Percentiles rank a stretch among this genome's conserved stretches.
phyloP scores from a whole-genome alignment of 2,329 filamentous ascomycete species.

The Fusarium pseudocircinatum region DNA sequence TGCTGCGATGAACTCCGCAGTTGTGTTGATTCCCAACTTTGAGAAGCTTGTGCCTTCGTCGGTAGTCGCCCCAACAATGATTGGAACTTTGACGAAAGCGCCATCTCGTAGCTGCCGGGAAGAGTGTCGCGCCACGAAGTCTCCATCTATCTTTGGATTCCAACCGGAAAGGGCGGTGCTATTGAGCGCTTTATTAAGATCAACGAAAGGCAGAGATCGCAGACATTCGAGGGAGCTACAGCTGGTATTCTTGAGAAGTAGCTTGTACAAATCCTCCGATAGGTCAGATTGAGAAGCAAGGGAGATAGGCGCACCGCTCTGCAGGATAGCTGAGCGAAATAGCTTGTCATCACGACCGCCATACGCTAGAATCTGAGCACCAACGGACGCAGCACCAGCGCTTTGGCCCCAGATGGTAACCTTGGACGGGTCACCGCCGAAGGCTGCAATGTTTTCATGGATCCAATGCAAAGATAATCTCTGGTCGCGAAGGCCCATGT shows the following conservation, averaged over 20 bases:
- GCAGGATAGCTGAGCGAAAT: constrained; percentile 16
- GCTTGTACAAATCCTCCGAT: background rate
- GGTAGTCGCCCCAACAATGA: constrained; percentile 13
- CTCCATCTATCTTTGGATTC: constrained; percentile 19
- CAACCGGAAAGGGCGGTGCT: constrained; percentile 10
- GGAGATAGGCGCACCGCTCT: constrained; percentile 11
- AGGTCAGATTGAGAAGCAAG: constrained; percentile 1
- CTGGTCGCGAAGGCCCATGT: constrained; percentile 61
- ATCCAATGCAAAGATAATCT: constrained; percentile 59
- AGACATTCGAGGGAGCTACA: constrained; percentile 8
- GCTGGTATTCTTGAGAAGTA: background rate
- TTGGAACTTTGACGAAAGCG: constrained; percentile 20
- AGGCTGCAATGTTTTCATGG: constrained; percentile 56
- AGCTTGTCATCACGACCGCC: constrained; percentile 19
- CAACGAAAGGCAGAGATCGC: background rate
- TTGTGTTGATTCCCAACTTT: constrained; percentile 12
- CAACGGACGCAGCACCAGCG: constrained; percentile 20
- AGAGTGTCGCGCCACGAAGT: constrained; percentile 5
- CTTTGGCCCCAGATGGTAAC: constrained; percentile 54
- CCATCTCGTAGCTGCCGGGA: constrained; percentile 7
- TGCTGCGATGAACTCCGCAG: background rate
- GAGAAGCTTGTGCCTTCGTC: constrained; percentile 26
- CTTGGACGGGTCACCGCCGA: constrained; percentile 56
- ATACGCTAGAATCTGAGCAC: constrained; percentile 20
- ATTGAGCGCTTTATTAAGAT: constrained; percentile 12